Evolutionary conservation across 1,139 yeast species (phyloP), one percentile per base, ranked within the genome.

Genomic region (Candida glucosophila): DNA sequence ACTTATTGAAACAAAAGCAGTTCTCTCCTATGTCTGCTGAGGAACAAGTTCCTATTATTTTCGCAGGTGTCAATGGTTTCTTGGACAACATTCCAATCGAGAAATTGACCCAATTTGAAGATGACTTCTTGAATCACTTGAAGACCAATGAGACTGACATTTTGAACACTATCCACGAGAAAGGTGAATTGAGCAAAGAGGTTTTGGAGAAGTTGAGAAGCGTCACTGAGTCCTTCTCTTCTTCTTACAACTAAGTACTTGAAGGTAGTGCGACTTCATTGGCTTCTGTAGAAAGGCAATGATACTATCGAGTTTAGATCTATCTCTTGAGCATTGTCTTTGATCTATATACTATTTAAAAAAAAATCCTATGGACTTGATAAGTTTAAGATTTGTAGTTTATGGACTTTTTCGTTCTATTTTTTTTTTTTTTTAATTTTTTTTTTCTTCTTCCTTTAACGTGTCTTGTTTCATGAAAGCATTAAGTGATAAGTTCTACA

Each of bases 61-160:
- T 65, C 75, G 98, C 98, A 47, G 99, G 95, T 83, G 98, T 92
- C 56, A 88, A 90, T 78, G 99, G 99, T 78, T 85, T 58, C 88
- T 80, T 92, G 58, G 99, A 92, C 64, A 57, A 67, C 47, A 58
- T 92, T 52, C 82, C 94, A 44, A 70, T 90, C 48, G 76, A 78
- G 57, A 82, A 85, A 66, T 77, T 92, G 54, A 85, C 72, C 61
- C 85, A 82, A 63, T 92, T 82, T 57, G 99, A 92, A 78, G 67
- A 75, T 53, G 77, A 88, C 54, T 90, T 88, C 90, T 69, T 82
- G 59, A 72, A 94, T 47, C 73, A 77, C 72, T 77, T 90, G 67
- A 81, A 85, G 73, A 63, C 97, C 44, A 85, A 83, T 71, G 92
- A 86, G 67, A 52, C 79, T 47, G 90, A 75, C 41, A 69, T 92